Evolutionary conservation across 257 asterid genomes (phyloP).

Genomic region (Penstemon barbatus): DNA sequence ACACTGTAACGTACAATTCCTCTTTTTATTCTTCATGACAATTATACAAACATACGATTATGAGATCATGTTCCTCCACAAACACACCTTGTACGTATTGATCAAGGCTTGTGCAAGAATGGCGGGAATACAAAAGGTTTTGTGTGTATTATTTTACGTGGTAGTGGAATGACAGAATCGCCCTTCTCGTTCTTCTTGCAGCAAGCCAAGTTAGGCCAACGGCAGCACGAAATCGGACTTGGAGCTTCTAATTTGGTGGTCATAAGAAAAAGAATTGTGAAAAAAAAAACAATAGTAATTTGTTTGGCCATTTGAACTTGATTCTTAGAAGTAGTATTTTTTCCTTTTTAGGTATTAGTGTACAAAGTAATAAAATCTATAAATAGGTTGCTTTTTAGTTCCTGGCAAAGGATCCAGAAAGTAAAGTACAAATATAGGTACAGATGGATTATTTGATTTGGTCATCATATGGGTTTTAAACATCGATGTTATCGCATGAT

Average conservation of each 20-base stretch:
- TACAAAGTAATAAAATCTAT: too few relatives aligned
- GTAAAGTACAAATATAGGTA: too few relatives aligned
- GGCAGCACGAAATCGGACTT: not conserved
- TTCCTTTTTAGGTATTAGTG: too few relatives aligned
- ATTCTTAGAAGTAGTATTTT: too few relatives aligned
- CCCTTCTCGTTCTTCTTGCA: not conserved
- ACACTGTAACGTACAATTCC: not conserved
- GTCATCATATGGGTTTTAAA: too few relatives aligned
- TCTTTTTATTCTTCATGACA: not conserved
- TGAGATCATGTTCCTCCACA: not conserved
- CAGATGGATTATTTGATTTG: too few relatives aligned
- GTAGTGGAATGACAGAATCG: not conserved
- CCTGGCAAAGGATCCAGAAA: too few relatives aligned
- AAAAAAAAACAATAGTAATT: too few relatives aligned
- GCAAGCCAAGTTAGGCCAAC: not conserved
- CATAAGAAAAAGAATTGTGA: not conserved
- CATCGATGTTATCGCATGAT: too few relatives aligned
- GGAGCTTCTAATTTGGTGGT: not conserved
- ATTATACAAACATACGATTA: too few relatives aligned
- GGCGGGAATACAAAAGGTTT: not conserved
- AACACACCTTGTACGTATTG: not conserved
- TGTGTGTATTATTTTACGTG: not conserved
- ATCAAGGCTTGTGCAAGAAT: not conserved
- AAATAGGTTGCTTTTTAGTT: too few relatives aligned
- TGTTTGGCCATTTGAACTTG: not conserved